These are phyloP conservation scores for Trichoderma sp. DNA, from an alignment of 2,329 filamentous ascomycete species.

Conservation along the genomic window DNA sequence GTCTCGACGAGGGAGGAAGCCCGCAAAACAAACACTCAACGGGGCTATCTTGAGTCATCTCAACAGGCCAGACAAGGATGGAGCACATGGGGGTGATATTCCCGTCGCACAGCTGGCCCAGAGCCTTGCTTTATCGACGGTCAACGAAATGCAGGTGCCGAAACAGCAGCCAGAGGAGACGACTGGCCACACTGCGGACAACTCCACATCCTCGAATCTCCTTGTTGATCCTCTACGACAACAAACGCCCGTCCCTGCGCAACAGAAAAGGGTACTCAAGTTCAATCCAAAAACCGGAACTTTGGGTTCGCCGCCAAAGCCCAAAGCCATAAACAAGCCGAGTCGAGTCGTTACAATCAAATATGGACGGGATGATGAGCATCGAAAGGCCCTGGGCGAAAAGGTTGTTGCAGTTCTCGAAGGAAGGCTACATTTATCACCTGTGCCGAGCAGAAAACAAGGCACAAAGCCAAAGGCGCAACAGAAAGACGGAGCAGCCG, in stretches of 20 bases:
- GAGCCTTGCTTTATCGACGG: slow-evolving; percentile 26
- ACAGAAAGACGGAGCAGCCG: slow-evolving; percentile 28
- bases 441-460: slow-evolving; percentile 11
- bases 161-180: slow-evolving; percentile 6
- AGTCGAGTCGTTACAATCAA: slow-evolving; percentile 55
- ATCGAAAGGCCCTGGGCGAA: slow-evolving; percentile 53
- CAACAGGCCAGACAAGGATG: slow-evolving; percentile 12
- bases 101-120: neutral
- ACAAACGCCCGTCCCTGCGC: slow-evolving; percentile 29
- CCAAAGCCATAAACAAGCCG: slow-evolving; percentile 45
- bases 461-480: neutral
- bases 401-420: slow-evolving; percentile 65
- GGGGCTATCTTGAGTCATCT: slow-evolving; percentile 27
- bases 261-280: slow-evolving; percentile 54
- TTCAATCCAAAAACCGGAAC: slow-evolving; percentile 64
- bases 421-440: slow-evolving; percentile 34
- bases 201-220: slow-evolving; percentile 14
- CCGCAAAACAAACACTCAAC: slow-evolving; percentile 22
- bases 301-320: slow-evolving; percentile 61
- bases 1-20: slow-evolving; percentile 32
- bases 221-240: slow-evolving; percentile 19
- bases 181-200: neutral
- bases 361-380: slow-evolving; percentile 57
- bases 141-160: slow-evolving; percentile 25
- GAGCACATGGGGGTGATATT: neutral